These are phyloP conservation scores for Gaeumannomyces tritici DNA, from an alignment of 2,329 filamentous ascomycete genomes.

Conservation along the genomic window DNA sequence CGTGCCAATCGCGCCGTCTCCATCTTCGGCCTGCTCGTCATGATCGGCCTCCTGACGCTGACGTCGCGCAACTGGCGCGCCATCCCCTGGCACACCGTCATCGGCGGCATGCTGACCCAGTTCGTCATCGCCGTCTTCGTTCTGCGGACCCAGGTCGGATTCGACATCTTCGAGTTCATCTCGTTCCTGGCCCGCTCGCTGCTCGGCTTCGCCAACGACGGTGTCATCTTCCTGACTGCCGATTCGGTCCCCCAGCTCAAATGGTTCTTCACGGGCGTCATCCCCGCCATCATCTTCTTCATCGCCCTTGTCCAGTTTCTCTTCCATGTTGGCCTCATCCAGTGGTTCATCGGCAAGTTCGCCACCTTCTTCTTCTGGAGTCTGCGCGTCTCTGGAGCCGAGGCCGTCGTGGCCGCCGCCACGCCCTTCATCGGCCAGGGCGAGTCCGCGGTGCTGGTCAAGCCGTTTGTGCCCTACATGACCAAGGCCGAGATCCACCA, in stretches of 20 bases:
- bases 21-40: slow-evolving; percentile 66
- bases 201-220: slow-evolving; percentile 65
- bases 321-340: slow-evolving; percentile 70
- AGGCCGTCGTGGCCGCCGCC: slow-evolving; percentile 87
- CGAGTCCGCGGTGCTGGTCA: slow-evolving; percentile 87
- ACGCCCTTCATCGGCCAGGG: slow-evolving; percentile 93
- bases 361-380: slow-evolving; percentile 87
- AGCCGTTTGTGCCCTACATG: slow-evolving; percentile 75
- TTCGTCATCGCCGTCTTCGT: slow-evolving; percentile 87
- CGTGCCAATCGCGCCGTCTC: slow-evolving; percentile 72
- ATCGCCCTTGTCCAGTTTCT: slow-evolving; percentile 82
- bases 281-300: slow-evolving; percentile 96
- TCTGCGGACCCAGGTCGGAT: slow-evolving; percentile 68
- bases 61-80: slow-evolving; percentile 61
- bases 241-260: slow-evolving; percentile 26
- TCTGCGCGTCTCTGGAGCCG: slow-evolving; percentile 78
- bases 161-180: slow-evolving; percentile 84
- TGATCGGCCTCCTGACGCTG: slow-evolving; percentile 55
- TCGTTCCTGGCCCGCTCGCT: slow-evolving; percentile 64
- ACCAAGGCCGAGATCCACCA: slow-evolving; percentile 86
- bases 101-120: slow-evolving; percentile 80
- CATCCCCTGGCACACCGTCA: slow-evolving; percentile 69
- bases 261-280: slow-evolving; percentile 69
- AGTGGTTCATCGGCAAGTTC: slow-evolving; percentile 86
- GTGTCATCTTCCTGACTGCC: slow-evolving; percentile 59